A percentile compares a stretch with the other conserved stretches of the same genome.
Evolutionary conservation across 2,329 filamentous ascomycete genomes (phyloP).

Genomic region (Aotearoamyces nothofagi): DNA sequence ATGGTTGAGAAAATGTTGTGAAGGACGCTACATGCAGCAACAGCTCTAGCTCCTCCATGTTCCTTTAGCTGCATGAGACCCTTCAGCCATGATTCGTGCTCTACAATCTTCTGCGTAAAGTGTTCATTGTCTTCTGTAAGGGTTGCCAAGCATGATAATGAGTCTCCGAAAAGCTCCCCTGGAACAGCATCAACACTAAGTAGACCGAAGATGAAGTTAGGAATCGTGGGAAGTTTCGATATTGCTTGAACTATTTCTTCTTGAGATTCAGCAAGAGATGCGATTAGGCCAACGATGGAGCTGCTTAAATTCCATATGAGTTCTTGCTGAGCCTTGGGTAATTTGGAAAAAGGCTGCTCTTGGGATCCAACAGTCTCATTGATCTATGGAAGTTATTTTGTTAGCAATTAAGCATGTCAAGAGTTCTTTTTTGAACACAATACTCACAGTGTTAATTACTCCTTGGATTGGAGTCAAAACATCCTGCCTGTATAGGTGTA

Average conservation of each 20-base stretch:
- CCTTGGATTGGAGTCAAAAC: slow-evolving; percentile 43
- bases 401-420: not conserved
- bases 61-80: slow-evolving; percentile 32
- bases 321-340: slow-evolving; percentile 35
- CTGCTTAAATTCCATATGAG: slow-evolving; percentile 37
- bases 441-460: slow-evolving; percentile 34
- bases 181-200: slow-evolving; percentile 25
- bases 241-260: slow-evolving; percentile 44
- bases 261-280: slow-evolving; percentile 39
- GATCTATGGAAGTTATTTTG: slow-evolving; percentile 16
- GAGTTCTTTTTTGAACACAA: not conserved
- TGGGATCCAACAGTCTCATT: slow-evolving; percentile 17
- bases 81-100: slow-evolving; percentile 33
- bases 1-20: slow-evolving; percentile 45
- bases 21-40: slow-evolving; percentile 43
- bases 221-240: slow-evolving; percentile 30
- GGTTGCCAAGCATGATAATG: slow-evolving; percentile 37
- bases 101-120: slow-evolving; percentile 36
- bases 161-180: slow-evolving; percentile 25
- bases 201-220: slow-evolving; percentile 38
- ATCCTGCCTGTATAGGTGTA: slow-evolving; percentile 48
- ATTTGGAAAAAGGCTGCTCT: slow-evolving; percentile 28
- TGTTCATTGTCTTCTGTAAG: slow-evolving; percentile 43
- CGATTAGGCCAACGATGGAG: slow-evolving; percentile 36
- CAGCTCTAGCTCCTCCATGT: slow-evolving; percentile 30